These are phyloP conservation scores for Eruca vesicaria DNA, from an alignment of 441 rosid genomes.

Conservation along the genomic window DNA sequence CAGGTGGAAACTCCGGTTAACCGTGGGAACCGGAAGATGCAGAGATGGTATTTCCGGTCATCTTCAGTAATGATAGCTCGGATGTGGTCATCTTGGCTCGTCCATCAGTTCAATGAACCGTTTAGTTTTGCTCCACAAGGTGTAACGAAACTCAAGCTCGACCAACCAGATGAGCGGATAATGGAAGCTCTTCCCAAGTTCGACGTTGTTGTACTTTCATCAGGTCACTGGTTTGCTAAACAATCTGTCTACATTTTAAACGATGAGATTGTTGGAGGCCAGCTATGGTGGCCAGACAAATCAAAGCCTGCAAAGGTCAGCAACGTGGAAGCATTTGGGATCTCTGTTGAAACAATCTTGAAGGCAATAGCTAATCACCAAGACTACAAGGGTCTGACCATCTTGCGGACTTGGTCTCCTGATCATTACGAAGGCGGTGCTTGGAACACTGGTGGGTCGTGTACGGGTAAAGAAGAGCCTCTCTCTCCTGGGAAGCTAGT, in stretches of 20 bases:
- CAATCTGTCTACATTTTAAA: slow-evolving; percentile 76
- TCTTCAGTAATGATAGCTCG: slow-evolving; percentile 66
- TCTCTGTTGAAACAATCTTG: slow-evolving; percentile 70
- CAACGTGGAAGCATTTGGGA: slow-evolving; percentile 71
- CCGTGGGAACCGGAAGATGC: slow-evolving; percentile 77
- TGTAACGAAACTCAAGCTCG: slow-evolving; percentile 71
- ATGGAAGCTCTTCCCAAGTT: slow-evolving; percentile 60
- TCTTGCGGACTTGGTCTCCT: slow-evolving; percentile 73
- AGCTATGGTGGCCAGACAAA: slow-evolving; percentile 78
- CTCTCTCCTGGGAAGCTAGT: slow-evolving; percentile 52
- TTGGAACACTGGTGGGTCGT: slow-evolving; percentile 91
- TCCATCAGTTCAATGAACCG: slow-evolving; percentile 51
- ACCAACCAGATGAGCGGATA: slow-evolving; percentile 59
- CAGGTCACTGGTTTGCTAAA: slow-evolving; percentile 93
- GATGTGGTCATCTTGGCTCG: slow-evolving; percentile 96
- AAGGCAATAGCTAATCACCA: slow-evolving; percentile 56
- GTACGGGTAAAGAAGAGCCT: slow-evolving; percentile 76
- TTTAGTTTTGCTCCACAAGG: slow-evolving; percentile 64
- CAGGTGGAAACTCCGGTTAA: slow-evolving; percentile 85
- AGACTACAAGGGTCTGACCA: slow-evolving; percentile 67
- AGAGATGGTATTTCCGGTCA: slow-evolving; percentile 65
- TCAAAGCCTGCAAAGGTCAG: slow-evolving; percentile 57
- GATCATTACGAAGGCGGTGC: slow-evolving; percentile 88
- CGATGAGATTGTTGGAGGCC: slow-evolving; percentile 80
- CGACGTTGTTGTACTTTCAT: slow-evolving; percentile 72